A percentile compares a stretch with the other conserved stretches of the same genome.
Evolutionary conservation across 2,329 filamentous ascomycete species (phyloP).

Genomic region (Nakataea oryzae): DNA sequence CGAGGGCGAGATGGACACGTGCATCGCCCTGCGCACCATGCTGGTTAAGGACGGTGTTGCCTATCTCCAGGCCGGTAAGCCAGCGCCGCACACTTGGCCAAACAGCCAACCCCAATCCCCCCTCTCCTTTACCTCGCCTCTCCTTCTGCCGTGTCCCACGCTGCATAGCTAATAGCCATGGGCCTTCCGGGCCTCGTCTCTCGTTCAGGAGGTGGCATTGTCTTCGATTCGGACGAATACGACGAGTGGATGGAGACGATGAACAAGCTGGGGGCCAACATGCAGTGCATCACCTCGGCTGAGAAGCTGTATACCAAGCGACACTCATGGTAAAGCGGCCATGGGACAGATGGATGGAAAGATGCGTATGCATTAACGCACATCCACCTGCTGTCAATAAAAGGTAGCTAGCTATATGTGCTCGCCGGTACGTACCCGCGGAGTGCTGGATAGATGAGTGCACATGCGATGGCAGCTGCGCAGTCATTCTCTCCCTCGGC

Average conservation of each 20-base stretch:
- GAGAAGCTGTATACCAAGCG: constrained; percentile 51
- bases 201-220: constrained; percentile 69
- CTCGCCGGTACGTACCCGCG: too few relatives aligned
- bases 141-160: background rate
- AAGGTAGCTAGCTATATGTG: too few relatives aligned
- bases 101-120: background rate
- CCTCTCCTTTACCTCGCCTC: background rate
- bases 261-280: constrained; percentile 88
- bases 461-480: too few relatives aligned
- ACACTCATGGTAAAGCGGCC: constrained; percentile 9
- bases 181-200: background rate
- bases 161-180: background rate
- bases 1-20: constrained; percentile 88
- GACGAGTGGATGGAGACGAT: constrained; percentile 94
- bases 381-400: too few relatives aligned
- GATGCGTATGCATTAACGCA: too few relatives aligned
- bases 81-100: too few relatives aligned
- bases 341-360: too few relatives aligned
- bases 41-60: constrained; percentile 82
- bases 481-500: background rate
- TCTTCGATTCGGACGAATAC: constrained; percentile 82
- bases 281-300: constrained; percentile 76
- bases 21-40: constrained; percentile 80
- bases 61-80: constrained; percentile 70
- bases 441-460: background rate